Percentiles rank a stretch among this genome's conserved stretches.
Evolutionary conservation across 768 basidiomycete genomes (phyloP).

Genomic region (Leccinum longicurvipes): DNA sequence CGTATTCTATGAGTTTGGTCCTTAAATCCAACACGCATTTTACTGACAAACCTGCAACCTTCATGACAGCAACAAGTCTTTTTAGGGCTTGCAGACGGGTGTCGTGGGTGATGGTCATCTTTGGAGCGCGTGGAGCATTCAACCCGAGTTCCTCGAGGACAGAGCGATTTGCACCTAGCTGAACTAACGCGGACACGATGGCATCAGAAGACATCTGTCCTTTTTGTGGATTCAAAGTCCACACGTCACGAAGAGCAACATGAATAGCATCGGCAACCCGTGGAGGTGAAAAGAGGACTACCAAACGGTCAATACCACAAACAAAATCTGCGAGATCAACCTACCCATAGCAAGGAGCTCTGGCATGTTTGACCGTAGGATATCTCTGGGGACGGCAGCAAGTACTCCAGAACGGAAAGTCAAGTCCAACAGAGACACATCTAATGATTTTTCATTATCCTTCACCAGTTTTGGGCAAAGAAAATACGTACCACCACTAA

Average conservation of each 20-base stretch:
- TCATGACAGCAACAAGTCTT: slow-evolving; percentile 43
- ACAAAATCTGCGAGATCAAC: background rate
- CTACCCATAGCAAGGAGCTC: slow-evolving; percentile 45
- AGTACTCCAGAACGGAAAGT: slow-evolving; percentile 45
- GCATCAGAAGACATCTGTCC: slow-evolving; percentile 34
- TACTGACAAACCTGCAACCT: slow-evolving; percentile 46
- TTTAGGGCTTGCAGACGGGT: slow-evolving; percentile 34
- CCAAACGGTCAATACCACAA: slow-evolving; percentile 9
- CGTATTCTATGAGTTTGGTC: background rate
- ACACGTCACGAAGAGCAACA: slow-evolving; percentile 34
- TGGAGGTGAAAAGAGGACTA: slow-evolving; percentile 15
- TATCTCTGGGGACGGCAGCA: slow-evolving; percentile 28
- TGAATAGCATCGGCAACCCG: slow-evolving; percentile 34
- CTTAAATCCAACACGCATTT: background rate
- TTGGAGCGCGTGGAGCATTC: slow-evolving; percentile 8
- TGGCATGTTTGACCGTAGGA: slow-evolving; percentile 31
- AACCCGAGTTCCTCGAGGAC: slow-evolving; percentile 37
- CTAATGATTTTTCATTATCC: slow-evolving; percentile 28
- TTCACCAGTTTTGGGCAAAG: background rate
- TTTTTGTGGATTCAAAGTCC: slow-evolving; percentile 20
- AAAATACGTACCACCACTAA: slow-evolving; percentile 34
- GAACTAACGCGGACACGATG: slow-evolving; percentile 37
- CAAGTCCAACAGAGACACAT: slow-evolving; percentile 35
- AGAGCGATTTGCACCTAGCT: slow-evolving; percentile 42
- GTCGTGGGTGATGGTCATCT: slow-evolving; percentile 14